A percentile compares a stretch with the other conserved stretches of the same genome.
phyloP scores from a whole-genome alignment of 1,139 yeast genomes.

The Kluyveromyces sp. region DNA sequence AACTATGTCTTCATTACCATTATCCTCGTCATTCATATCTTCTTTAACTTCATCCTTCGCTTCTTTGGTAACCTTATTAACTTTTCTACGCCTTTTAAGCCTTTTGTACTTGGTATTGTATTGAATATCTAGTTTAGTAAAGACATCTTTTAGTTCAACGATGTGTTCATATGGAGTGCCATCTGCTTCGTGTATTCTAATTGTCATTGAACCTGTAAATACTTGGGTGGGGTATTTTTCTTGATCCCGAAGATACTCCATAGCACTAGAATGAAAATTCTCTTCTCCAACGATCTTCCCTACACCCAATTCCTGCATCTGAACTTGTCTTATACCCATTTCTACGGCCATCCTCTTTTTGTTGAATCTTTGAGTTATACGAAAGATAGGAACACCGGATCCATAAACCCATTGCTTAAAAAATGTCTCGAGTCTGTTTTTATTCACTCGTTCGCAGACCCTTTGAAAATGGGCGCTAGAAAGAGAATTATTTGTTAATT shows the following conservation, averaged over 20 bases:
- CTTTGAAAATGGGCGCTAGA: conserved; percentile 82
- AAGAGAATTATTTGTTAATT: conserved; percentile 67
- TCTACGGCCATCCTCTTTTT: conserved; percentile 91
- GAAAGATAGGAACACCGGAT: conserved; percentile 80
- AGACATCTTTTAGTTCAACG: conserved; percentile 78
- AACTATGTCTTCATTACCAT: conserved; percentile 27
- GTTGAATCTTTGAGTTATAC: conserved; percentile 86
- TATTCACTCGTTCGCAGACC: conserved; percentile 89
- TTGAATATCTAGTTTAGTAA: conserved; percentile 84
- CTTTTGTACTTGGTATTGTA: conserved; percentile 85
- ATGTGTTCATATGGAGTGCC: conserved; percentile 99
- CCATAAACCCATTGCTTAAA: conserved; percentile 93
- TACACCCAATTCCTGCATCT: conserved; percentile 55
- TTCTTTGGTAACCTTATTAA: conserved; percentile 31
- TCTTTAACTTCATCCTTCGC: conserved; percentile 22
- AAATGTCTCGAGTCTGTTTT: conserved; percentile 72
- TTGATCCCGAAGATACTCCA: conserved; percentile 19
- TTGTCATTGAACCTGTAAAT: conserved; percentile 92
- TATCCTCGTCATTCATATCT: conserved; percentile 19
- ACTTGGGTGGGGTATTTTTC: conserved; percentile 36
- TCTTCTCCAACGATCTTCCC: conserved; percentile 20
- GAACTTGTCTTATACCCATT: conserved; percentile 89
- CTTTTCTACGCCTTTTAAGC: conserved; percentile 58
- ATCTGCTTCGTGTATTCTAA: conserved; percentile 94
- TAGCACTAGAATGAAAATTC: conserved; percentile 25